A percentile compares a stretch with the other conserved stretches of the same genome.
Evolutionary conservation across 2,329 filamentous ascomycete species (phyloP).

Genomic region (Pyrenophora tritici-repentis): DNA sequence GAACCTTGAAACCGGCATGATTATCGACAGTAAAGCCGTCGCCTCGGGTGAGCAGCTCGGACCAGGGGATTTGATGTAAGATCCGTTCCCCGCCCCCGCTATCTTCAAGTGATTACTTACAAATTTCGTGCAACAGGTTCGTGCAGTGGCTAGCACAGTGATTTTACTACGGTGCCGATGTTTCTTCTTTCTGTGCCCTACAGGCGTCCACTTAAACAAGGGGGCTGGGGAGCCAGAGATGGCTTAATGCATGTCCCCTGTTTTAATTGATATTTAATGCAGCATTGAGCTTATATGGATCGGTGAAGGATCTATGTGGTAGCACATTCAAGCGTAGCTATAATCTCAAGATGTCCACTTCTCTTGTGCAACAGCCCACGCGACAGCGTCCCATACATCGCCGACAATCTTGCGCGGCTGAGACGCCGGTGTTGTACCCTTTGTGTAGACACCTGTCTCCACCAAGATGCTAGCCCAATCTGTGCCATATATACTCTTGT

Average conservation of each 20-base stretch:
- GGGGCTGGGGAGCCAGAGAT: no score
- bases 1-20: slow-evolving; percentile 62
- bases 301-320: neutral
- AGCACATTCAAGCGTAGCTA: neutral
- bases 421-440: slow-evolving; percentile 61
- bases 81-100: no score
- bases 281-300: neutral
- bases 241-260: neutral
- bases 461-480: slow-evolving; percentile 80
- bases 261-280: neutral
- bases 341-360: slow-evolving; percentile 45
- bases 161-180: neutral
- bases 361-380: slow-evolving; percentile 69
- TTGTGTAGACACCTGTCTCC: slow-evolving; percentile 75
- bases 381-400: slow-evolving; percentile 76
- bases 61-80: slow-evolving; percentile 33
- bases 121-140: neutral
- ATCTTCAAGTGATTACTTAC: neutral
- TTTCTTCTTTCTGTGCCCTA: no score
- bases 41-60: slow-evolving; percentile 32
- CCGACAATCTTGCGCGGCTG: slow-evolving; percentile 69
- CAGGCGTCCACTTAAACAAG: no score
- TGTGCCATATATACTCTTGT: slow-evolving; percentile 67
- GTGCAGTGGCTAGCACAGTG: slow-evolving; percentile 8
- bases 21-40: slow-evolving; percentile 55